Conservation (phyloP, 2,329 filamentous ascomycete genomes). For the Cytospora chrysosperma region DNA sequence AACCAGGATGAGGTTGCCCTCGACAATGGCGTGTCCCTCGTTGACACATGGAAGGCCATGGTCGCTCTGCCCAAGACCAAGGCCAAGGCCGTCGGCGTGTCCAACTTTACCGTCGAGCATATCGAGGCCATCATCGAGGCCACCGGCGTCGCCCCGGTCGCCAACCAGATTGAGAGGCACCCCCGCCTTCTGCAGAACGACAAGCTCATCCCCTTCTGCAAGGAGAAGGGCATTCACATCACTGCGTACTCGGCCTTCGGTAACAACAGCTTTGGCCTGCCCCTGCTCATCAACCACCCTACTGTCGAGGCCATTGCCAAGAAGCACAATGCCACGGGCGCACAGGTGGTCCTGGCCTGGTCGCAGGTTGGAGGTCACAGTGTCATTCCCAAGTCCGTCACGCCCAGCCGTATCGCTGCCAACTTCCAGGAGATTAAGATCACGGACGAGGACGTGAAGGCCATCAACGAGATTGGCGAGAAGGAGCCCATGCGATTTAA, state of each 20-base stretch:
- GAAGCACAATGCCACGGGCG: conserved; percentile 44
- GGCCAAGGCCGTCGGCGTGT: conserved; percentile 67
- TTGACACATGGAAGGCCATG: conserved; percentile 45
- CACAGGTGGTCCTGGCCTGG: conserved; percentile 57
- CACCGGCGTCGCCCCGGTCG: conserved; percentile 57
- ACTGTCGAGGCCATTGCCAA: conserved; percentile 57
- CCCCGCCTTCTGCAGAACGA: conserved; percentile 57
- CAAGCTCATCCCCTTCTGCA: conserved; percentile 59
- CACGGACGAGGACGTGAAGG: conserved; percentile 55
- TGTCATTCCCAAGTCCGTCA: conserved; percentile 76
- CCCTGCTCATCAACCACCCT: conserved; percentile 58
- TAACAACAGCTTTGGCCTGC: conserved; percentile 43
- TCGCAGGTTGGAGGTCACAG: conserved; percentile 58
- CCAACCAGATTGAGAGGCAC: conserved; percentile 70
- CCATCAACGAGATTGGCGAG: conserved; percentile 61
- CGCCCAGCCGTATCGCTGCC: conserved; percentile 61
- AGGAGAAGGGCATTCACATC: conserved; percentile 62
- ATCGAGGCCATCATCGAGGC: conserved; percentile 56
- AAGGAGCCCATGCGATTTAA: conserved; percentile 43
- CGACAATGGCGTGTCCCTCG: conserved; percentile 42
- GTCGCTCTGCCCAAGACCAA: conserved; percentile 54
- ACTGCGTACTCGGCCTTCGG: conserved; percentile 63
- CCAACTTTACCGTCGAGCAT: conserved; percentile 66
- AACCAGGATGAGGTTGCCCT: conserved; percentile 40
- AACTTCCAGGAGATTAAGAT: conserved; percentile 71